Conservation (phyloP, 1,139 yeast species). For the Kodamaea alishanica region DNA sequence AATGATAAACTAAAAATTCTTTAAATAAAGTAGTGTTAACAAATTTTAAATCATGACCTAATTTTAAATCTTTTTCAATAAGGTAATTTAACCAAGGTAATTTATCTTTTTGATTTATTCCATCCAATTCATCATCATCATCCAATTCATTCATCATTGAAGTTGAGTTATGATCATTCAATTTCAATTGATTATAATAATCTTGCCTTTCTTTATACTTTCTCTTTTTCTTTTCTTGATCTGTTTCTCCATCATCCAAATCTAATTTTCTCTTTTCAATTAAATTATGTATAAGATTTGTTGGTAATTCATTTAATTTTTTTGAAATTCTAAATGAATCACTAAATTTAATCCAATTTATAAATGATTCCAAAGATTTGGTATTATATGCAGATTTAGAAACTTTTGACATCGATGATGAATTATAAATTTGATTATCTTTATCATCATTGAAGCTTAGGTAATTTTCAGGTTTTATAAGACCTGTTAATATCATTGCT, state of each 20-base stretch:
- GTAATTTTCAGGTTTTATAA: conserved; percentile 18
- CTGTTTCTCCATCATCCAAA: conserved; percentile 27
- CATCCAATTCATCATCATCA: conserved; percentile 32
- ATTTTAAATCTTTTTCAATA: conserved; percentile 42
- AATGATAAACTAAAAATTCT: conserved; percentile 27
- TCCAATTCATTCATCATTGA: conserved; percentile 19
- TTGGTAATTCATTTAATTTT: conserved; percentile 33
- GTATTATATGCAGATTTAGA: conserved; percentile 29
- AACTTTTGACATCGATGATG: conserved; percentile 13
- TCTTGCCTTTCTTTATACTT: conserved; percentile 30
- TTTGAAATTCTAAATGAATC: conserved; percentile 25
- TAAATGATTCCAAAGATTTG: conserved; percentile 36
- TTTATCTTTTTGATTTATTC: conserved; percentile 25
- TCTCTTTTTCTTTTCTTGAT: conserved; percentile 22
- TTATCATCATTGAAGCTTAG: conserved; percentile 14
- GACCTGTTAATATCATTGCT: conserved; percentile 19
- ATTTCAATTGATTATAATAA: conserved; percentile 37
- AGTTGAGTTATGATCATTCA: conserved; percentile 15
- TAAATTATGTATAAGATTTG: conserved; percentile 28
- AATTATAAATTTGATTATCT: conserved; percentile 14
- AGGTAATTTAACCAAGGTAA: conserved; percentile 41
- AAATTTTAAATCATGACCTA: conserved; percentile 42
- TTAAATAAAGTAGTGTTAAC: conserved; percentile 30
- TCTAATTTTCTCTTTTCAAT: conserved; percentile 37
- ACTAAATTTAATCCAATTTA: conserved; percentile 34